A percentile compares a stretch with the other conserved stretches of the same genome.
These are phyloP conservation scores for Neurospora sp. DNA, from an alignment of 495 filamentous ascomycete genomes.

Conservation along the genomic window DNA sequence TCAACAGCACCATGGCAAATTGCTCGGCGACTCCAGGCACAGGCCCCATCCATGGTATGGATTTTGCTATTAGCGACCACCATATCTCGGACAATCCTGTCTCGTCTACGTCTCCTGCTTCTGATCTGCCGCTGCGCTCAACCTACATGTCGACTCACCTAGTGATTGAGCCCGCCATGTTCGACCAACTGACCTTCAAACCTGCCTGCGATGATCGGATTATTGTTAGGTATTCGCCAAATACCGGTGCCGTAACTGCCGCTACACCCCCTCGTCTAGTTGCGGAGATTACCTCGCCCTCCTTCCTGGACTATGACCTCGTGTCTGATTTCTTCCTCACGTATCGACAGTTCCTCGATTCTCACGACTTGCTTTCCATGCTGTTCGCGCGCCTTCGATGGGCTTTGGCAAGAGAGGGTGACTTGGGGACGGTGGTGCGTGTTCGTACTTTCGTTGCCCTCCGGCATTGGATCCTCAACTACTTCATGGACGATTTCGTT, in stretches of 20 bases:
- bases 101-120: conserved; percentile 9
- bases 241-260: conserved; percentile 66
- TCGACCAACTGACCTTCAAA: conserved; percentile 65
- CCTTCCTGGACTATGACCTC: conserved; percentile 93
- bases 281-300: conserved; percentile 94
- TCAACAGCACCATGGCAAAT: background rate
- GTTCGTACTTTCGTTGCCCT: conserved; percentile 94
- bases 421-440: conserved; percentile 81
- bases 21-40: background rate
- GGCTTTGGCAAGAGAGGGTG: conserved; percentile 69
- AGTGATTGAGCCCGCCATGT: conserved; percentile 53
- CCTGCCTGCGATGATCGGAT: conserved; percentile 62
- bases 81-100: background rate
- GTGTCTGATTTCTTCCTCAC: conserved; percentile 98
- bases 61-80: background rate
- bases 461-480: conserved; percentile 97
- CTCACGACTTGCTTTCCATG: conserved; percentile 66
- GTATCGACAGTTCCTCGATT: conserved; percentile 73
- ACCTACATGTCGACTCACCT: conserved; percentile 36
- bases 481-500: conserved; percentile 92
- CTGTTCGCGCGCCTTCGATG: conserved; percentile 77
- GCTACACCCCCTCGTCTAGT: conserved; percentile 88
- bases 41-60: background rate
- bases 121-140: conserved; percentile 21
- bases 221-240: conserved; percentile 73